These are phyloP conservation scores for Galerina sulciceps DNA, from an alignment of 768 basidiomycete genomes.

Conservation along the genomic window DNA sequence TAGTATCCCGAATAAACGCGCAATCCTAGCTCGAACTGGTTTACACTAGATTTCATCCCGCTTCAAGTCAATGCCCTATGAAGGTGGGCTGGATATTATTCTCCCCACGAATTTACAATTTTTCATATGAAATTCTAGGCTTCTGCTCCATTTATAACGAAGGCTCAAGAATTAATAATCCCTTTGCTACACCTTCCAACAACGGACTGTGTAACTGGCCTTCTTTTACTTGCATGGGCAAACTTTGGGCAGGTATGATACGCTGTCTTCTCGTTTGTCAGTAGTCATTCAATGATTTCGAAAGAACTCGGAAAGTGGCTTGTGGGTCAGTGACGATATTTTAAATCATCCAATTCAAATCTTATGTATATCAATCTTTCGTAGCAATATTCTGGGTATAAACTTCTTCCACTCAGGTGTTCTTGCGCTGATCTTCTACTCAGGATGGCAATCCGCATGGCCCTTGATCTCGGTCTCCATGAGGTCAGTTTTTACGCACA, in stretches of 20 bases:
- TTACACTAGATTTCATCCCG: not conserved
- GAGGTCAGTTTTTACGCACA: not conserved
- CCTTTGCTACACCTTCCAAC: conserved; percentile 3
- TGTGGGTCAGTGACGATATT: not conserved
- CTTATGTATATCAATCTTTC: not conserved
- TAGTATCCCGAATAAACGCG: not conserved
- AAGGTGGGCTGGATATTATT: not conserved
- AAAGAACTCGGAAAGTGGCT: conserved; percentile 1
- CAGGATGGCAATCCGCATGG: conserved; percentile 7
- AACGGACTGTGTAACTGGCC: not conserved
- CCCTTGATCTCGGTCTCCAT: conserved; percentile 3
- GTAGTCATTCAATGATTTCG: no score
- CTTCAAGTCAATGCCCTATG: not conserved
- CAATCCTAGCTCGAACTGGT: no score
- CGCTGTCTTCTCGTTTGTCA: not conserved
- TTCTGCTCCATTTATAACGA: conserved; percentile 2
- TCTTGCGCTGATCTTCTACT: not conserved
- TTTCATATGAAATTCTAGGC: not conserved
- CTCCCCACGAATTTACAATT: not conserved
- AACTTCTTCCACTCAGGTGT: not conserved
- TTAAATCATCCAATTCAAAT: not conserved
- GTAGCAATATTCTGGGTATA: conserved; percentile 1
- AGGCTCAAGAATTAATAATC: conserved; percentile 5
- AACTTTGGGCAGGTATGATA: conserved; percentile 1
- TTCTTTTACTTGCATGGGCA: conserved; percentile 3